These are phyloP conservation scores for Irpex sp. DNA, from an alignment of 1,284 basidiomycete species.

Conservation along the genomic window DNA sequence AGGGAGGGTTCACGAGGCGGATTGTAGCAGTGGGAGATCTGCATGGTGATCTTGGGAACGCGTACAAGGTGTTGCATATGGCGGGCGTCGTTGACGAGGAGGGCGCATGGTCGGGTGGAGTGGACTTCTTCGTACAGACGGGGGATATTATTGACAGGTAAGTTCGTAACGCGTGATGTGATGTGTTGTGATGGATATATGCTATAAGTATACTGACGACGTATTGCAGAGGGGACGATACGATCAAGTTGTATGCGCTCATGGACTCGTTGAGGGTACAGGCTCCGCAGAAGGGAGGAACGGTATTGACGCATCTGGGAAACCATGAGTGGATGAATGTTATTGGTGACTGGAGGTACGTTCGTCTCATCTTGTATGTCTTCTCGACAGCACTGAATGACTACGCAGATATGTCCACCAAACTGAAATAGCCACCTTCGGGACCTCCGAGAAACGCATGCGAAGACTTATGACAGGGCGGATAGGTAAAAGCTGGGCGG, in stretches of 20 bases:
- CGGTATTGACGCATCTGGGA: slow-evolving; percentile 75
- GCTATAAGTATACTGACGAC: neutral
- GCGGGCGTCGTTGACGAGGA: slow-evolving; percentile 65
- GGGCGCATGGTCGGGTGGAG: slow-evolving; percentile 71
- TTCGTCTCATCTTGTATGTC: neutral
- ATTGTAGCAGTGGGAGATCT: slow-evolving; percentile 81
- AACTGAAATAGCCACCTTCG: slow-evolving; percentile 77
- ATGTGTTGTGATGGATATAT: neutral
- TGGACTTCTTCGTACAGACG: slow-evolving; percentile 85
- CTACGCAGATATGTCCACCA: slow-evolving; percentile 72
- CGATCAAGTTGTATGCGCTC: slow-evolving; percentile 73
- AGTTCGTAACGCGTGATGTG: slow-evolving; percentile 10
- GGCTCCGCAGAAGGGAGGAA: slow-evolving; percentile 63
- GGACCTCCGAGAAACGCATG: slow-evolving; percentile 64
- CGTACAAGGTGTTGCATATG: slow-evolving; percentile 70
- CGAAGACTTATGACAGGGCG: slow-evolving; percentile 67
- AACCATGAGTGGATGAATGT: slow-evolving; percentile 92
- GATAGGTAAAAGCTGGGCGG: slow-evolving; percentile 79
- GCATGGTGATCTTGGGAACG: slow-evolving; percentile 73
- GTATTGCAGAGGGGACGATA: slow-evolving; percentile 71
- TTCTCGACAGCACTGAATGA: slow-evolving; percentile 13
- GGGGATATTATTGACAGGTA: slow-evolving; percentile 90
- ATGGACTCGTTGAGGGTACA: slow-evolving; percentile 81
- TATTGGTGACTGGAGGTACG: slow-evolving; percentile 81
- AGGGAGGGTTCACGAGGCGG: slow-evolving; percentile 29